These are phyloP conservation scores for Torrubiellomyces zombiae DNA, from an alignment of 2,329 filamentous ascomycete species.

Conservation along the genomic window DNA sequence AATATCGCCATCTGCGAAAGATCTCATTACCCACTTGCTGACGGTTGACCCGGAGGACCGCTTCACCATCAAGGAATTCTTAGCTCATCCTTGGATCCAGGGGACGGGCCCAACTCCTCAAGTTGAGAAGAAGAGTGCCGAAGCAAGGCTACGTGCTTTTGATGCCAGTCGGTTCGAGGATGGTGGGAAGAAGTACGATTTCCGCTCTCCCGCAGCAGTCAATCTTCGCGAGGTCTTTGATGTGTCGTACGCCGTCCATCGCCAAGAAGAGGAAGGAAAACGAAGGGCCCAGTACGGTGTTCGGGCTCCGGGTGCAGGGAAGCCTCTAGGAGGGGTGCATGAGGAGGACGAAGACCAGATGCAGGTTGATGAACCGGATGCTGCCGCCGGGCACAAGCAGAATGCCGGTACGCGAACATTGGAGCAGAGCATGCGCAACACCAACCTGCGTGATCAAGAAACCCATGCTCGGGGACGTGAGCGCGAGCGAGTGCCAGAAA, in stretches of 20 bases:
- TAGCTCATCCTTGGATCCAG: slow-evolving; percentile 87
- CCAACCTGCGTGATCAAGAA: slow-evolving; percentile 47
- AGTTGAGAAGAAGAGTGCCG: slow-evolving; percentile 41
- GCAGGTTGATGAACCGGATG: slow-evolving; percentile 47
- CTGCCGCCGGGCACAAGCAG: slow-evolving; percentile 23
- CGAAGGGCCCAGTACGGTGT: slow-evolving; percentile 66
- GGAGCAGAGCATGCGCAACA: slow-evolving; percentile 74
- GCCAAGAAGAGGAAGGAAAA: slow-evolving; percentile 92
- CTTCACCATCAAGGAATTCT: slow-evolving; percentile 83
- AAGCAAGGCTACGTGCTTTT: slow-evolving; percentile 31
- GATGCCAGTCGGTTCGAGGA: slow-evolving; percentile 36
- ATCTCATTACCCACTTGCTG: slow-evolving; percentile 81
- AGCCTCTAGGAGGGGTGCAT: slow-evolving; percentile 44
- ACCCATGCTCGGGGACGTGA: slow-evolving; percentile 15
- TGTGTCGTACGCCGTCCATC: slow-evolving; percentile 91
- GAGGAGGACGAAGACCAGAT: slow-evolving; percentile 46
- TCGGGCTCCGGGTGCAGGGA: slow-evolving; percentile 50
- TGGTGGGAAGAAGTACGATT: slow-evolving; percentile 62
- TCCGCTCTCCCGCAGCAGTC: slow-evolving; percentile 86
- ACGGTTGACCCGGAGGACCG: slow-evolving; percentile 92
- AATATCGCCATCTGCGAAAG: slow-evolving; percentile 86
- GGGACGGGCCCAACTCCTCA: slow-evolving; percentile 40
- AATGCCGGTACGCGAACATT: slow-evolving; percentile 46
- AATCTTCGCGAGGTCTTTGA: slow-evolving; percentile 96
- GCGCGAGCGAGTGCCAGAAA: slow-evolving; percentile 23